Conservation (phyloP, 1,284 basidiomycete species). For the Lignosus rhinocerotis region DNA sequence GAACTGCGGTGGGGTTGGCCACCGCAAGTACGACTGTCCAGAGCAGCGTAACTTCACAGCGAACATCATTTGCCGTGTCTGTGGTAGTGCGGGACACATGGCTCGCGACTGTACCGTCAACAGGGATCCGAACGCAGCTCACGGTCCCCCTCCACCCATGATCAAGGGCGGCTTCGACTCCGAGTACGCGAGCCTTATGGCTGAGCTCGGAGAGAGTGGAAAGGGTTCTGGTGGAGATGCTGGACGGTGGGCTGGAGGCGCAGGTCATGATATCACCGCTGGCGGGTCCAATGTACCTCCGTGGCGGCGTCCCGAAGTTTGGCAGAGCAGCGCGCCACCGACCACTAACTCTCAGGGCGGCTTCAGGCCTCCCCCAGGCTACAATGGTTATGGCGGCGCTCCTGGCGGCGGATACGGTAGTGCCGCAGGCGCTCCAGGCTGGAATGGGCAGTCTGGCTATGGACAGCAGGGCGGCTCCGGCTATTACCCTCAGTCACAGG, state of each 20-base stretch:
- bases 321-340: conserved; percentile 54
- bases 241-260: conserved; percentile 63
- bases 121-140: conserved; percentile 64
- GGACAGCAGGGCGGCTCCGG: conserved; percentile 33
- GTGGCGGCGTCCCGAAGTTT: conserved; percentile 84
- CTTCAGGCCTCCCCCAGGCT: conserved; percentile 41
- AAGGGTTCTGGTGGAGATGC: conserved; percentile 56
- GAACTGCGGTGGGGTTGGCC: conserved; percentile 93
- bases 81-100: conserved; percentile 95
- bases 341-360: conserved; percentile 42
- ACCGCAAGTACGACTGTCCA: conserved; percentile 96
- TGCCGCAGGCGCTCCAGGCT: conserved; percentile 26
- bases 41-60: conserved; percentile 96
- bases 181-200: conserved; percentile 97
- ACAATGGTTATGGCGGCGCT: conserved; percentile 32
- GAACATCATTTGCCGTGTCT: conserved; percentile 96
- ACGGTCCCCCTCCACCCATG: conserved; percentile 42
- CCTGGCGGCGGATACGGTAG: conserved; percentile 29
- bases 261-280: conserved; percentile 73
- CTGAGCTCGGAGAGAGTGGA: conserved; percentile 90
- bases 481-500: conserved; percentile 11
- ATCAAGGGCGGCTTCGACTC: conserved; percentile 85
- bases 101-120: conserved; percentile 92
- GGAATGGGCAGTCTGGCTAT: conserved; percentile 43
- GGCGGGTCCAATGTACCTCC: conserved; percentile 82